Base-by-base conservation (phyloP, 331 rosid species). In the Arachis monticola region DNA sequence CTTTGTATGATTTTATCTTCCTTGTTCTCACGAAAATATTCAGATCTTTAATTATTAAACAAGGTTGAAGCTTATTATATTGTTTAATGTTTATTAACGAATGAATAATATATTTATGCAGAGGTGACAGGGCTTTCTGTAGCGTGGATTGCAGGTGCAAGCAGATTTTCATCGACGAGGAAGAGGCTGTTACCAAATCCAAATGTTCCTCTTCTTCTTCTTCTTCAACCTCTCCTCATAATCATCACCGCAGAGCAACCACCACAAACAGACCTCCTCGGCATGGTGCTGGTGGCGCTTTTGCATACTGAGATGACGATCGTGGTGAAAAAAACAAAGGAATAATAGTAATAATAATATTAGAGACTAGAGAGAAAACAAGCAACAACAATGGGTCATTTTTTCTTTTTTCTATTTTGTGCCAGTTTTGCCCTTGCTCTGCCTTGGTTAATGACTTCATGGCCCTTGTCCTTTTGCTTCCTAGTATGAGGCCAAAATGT, bases 81-180 rank as follows among this genome's bases (percentile, higher is more conserved):
- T 22, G 27, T 22, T 22, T 22, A 22, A 22, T 22, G 27, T 22
- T 22, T 22, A 22, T 22, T 22, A 22, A 22, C 27, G 27, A 22
- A 22, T 22, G 27, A 22, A 22, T 22, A 22, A 22, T 22, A 22
- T 22, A 22, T 22, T 22, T 22, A 22, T 22, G 76, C 79, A 94
- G 99, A 79, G 99, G 99, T 41, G 96, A 94, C 72, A 85, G 69
- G 80, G 99, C 92, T 0, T 92, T 94, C 61, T 94, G 97, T 67
- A 94, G 99, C 78, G 97, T 85, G 85, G 97, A 94, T 77, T 94
- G 97, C 81, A 84, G 97, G 79, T 88, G 85, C 86, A 86, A 88
- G 83, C 97, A 94, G 77, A 94, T 94, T 77, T 85, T 88, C 70
- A 81, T 67, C 87, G 99, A 94, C 64, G 97, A 94, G 77, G 93